Evolutionary conservation across 1,139 yeast genomes (phyloP).

Genomic region (Hemisphaericaspora subhashii): DNA sequence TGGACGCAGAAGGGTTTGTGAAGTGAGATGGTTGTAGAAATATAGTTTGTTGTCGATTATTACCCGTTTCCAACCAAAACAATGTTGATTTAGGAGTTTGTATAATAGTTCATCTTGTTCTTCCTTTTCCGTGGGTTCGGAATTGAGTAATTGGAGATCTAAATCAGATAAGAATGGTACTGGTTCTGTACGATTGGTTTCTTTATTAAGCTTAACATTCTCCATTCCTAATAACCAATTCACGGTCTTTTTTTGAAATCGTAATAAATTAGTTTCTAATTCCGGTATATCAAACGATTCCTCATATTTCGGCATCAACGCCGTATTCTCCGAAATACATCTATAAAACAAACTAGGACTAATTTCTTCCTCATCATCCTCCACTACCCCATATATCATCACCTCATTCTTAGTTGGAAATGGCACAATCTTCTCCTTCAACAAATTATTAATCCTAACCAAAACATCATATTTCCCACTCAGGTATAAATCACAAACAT

Average conservation of each 20-base stretch:
- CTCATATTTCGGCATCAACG: slow-evolving; percentile 19
- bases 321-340: slow-evolving; percentile 34
- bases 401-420: slow-evolving; percentile 3
- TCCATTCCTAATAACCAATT: slow-evolving; percentile 66
- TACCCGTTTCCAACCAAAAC: slow-evolving; percentile 55
- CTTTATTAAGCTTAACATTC: slow-evolving; percentile 42
- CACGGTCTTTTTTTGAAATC: slow-evolving; percentile 64
- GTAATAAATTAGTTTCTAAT: slow-evolving; percentile 48
- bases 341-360: slow-evolving; percentile 35
- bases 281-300: slow-evolving; percentile 42
- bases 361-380: slow-evolving; percentile 14
- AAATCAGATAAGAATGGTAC: slow-evolving; percentile 17
- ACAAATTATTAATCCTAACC: background rate
- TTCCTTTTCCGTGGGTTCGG: background rate
- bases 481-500: slow-evolving; percentile 8
- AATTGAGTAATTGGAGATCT: background rate
- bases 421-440: background rate
- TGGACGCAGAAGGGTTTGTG: slow-evolving; percentile 40
- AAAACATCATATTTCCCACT: slow-evolving; percentile 7
- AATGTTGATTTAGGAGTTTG: slow-evolving; percentile 33
- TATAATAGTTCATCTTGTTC: slow-evolving; percentile 14
- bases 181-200: slow-evolving; percentile 23
- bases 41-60: slow-evolving; percentile 16
- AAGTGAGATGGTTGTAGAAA: slow-evolving; percentile 54
- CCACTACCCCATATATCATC: background rate